These are phyloP conservation scores for Nemania serpens DNA, from an alignment of 2,329 filamentous ascomycete species.

Conservation along the genomic window DNA sequence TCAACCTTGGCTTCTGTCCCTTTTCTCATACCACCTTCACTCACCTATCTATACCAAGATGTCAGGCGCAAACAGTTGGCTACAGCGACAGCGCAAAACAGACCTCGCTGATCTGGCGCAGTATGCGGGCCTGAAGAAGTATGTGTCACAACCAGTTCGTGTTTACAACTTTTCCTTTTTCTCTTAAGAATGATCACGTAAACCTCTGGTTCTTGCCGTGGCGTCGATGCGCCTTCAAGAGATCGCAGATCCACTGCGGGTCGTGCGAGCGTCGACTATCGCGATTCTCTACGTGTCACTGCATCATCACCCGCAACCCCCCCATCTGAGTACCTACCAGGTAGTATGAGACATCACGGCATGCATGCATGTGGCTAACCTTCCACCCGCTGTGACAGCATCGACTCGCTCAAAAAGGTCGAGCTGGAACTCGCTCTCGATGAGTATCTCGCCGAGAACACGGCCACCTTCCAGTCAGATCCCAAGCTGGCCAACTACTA, in stretches of 20 bases:
- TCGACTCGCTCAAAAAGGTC: constrained; percentile 72
- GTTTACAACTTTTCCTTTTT: constrained; percentile 1
- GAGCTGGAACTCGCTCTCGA: constrained; percentile 80
- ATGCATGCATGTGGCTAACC: constrained; percentile 26
- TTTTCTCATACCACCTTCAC: constrained; percentile 33
- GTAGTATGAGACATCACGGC: background rate
- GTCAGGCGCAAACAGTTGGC: constrained; percentile 71
- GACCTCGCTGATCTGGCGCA: constrained; percentile 78
- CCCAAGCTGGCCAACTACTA: constrained; percentile 76
- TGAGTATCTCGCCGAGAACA: constrained; percentile 72
- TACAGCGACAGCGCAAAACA: constrained; percentile 80
- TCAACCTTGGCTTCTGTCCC: constrained; percentile 26
- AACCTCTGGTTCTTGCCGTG: no score
- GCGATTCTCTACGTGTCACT: no score
- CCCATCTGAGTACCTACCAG: no score
- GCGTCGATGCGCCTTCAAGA: no score
- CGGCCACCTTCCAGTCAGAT: constrained; percentile 65
- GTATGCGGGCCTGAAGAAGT: constrained; percentile 73
- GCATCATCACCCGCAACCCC: no score
- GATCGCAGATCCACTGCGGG: no score
- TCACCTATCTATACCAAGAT: no score
- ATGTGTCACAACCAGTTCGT: constrained; percentile 47
- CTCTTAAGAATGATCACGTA: no score
- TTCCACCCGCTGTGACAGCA: constrained; percentile 52
- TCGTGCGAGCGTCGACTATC: no score